Evolutionary conservation across 2,329 filamentous ascomycete species (phyloP), one percentile per base, ranked within the genome.

Genomic region (Westerdykella aurantiaca): DNA sequence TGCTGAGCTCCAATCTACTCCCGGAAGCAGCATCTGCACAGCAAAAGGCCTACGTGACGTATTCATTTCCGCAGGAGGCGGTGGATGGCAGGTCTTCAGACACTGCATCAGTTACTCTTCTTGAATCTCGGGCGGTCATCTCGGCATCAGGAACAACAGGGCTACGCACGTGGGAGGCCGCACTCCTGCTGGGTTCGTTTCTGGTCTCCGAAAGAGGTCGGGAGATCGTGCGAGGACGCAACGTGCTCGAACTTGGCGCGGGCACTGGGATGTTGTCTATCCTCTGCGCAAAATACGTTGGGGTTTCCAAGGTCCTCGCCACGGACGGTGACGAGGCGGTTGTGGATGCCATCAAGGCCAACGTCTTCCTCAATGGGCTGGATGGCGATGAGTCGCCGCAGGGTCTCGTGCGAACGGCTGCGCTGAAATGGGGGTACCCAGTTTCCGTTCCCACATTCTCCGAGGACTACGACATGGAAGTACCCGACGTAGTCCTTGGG

Each of bases 121-220:
- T 86, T 12, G 86, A 90, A 67, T 81, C 82, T 25, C 78, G 81
- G 2, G 76, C 77, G 23, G 74, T 90, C 22, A 79, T 91, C 38
- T 81, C 85, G 1, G 82, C 82, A 2, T 76, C 75, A 0, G 85
- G 85, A 1, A 89, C 85, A 1, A 91, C 86, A 0, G 86, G 86
- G 1, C 74, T 86, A 18, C 78, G 86, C 29, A 91, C 87, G 0
- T 93, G 86, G 87, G 87, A 91, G 63, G 86, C 86, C 1, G 81
- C 85, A 1, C 69, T 91, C 7, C 83, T 88, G 53, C 72, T 91
- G 0, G 84, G 83, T 1, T 76, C 82, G 37, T 88, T 82, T 55
- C 76, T 90, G 17, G 78, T 55, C 3, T 64, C 65, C 25, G 49
- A 66, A 4, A 38, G 56, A 10, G 78, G 77, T n/a, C 66, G 63